Evolutionary conservation across 202 grass and related monocot genomes (phyloP).

Genomic region (Panicum virgatum): DNA sequence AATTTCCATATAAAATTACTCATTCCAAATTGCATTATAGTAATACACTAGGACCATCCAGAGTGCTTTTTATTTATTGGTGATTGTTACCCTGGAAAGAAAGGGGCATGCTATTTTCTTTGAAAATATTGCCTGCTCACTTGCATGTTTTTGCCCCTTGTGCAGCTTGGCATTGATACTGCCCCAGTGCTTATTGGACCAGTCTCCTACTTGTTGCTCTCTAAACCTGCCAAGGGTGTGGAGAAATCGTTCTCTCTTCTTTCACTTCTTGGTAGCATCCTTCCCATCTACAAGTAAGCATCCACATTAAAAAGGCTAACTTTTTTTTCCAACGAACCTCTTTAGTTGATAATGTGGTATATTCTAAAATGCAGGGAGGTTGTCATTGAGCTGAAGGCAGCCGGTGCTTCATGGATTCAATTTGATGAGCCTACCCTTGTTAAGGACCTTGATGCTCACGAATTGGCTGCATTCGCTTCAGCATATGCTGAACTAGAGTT

Average conservation of each 20-base stretch:
- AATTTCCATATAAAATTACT: not conserved
- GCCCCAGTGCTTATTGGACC: conserved; percentile 91
- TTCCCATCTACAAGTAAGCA: conserved; percentile 89
- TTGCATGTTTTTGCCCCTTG: conserved; percentile 21
- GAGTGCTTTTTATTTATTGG: not conserved
- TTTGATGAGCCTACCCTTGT: conserved; percentile 94
- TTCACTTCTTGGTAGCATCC: conserved; percentile 71
- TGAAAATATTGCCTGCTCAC: not conserved
- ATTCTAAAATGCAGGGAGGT: conserved; percentile 69
- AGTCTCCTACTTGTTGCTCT: conserved; percentile 92
- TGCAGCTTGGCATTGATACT: conserved; percentile 81
- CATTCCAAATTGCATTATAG: conserved; percentile 13
- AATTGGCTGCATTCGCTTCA: conserved; percentile 71
- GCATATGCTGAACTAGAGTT: conserved; percentile 75
- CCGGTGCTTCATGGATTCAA: conserved; percentile 91
- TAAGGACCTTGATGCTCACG: conserved; percentile 73
- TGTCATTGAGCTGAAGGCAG: conserved; percentile 79
- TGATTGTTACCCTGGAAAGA: not conserved
- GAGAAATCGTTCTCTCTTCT: conserved; percentile 88
- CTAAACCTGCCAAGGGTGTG: conserved; percentile 91
- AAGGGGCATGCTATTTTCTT: conserved; percentile 15
- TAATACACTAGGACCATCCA: not conserved
- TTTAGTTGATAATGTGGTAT: conserved; percentile 39
- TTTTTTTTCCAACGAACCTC: conserved; percentile 18
- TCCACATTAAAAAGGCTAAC: conserved; percentile 4